Conservation (phyloP, 306 rosid species). For the Fragaria ananassa region DNA sequence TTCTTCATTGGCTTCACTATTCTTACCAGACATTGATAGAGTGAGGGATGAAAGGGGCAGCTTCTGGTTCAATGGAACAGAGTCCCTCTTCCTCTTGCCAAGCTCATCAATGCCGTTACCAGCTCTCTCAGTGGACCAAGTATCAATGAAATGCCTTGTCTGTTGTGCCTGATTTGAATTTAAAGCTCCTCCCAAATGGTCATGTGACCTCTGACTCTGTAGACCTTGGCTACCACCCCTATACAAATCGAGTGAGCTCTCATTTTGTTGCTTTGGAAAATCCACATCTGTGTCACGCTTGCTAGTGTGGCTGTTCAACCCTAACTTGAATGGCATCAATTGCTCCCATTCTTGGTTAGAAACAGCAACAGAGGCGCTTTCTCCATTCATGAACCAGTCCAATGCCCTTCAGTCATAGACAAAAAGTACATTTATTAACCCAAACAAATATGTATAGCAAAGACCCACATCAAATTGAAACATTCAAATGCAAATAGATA, state of each 20-base stretch:
- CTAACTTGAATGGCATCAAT: constrained; percentile 13
- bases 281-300: constrained; percentile 5
- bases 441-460: not conserved
- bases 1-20: not conserved
- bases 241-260: constrained; percentile 7
- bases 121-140: constrained; percentile 29
- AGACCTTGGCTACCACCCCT: constrained; percentile 9
- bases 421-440: constrained; percentile 14
- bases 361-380: constrained; percentile 11
- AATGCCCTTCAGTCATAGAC: constrained; percentile 20
- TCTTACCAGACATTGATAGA: constrained; percentile 25
- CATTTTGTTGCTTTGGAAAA: not conserved
- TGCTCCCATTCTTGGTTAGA: constrained; percentile 33
- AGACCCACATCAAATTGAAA: not conserved
- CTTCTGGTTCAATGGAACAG: constrained; percentile 20
- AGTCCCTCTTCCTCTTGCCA: not conserved
- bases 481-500: constrained; percentile 6
- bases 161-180: constrained; percentile 10
- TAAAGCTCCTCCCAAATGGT: constrained; percentile 10
- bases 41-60: constrained; percentile 27
- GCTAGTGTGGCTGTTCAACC: constrained; percentile 1
- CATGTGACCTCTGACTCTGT: constrained; percentile 25
- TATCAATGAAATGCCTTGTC: constrained; percentile 33
- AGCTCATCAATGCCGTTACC: constrained; percentile 1
- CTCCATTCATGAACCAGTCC: constrained; percentile 37